Conservation (phyloP, 176 grass and related monocot genomes). For the Avena insularis region DNA sequence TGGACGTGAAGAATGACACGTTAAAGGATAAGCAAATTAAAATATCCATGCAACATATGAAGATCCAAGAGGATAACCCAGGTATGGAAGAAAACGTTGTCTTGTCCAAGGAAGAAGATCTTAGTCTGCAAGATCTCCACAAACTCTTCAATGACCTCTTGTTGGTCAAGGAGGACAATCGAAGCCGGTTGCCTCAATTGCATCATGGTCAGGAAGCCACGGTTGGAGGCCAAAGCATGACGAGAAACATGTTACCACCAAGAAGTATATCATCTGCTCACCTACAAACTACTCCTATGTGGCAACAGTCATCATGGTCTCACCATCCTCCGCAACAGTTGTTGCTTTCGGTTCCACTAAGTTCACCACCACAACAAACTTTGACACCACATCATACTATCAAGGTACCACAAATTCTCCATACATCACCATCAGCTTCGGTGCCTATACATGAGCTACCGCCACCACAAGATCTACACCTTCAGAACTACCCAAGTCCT, state of each 20-base stretch:
- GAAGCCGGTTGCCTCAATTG: not conserved
- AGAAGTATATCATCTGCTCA: no score
- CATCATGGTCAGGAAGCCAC: not conserved
- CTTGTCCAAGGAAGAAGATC: not conserved
- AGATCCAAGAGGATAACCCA: not conserved
- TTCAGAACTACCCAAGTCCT: not conserved
- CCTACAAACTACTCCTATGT: not conserved
- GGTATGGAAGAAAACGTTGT: not conserved
- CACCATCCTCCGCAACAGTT: not conserved
- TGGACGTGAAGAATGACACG: not conserved
- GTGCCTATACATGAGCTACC: not conserved
- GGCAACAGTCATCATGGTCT: not conserved
- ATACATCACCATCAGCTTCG: not conserved
- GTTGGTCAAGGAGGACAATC: not conserved
- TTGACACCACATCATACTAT: not conserved
- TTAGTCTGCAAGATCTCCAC: no score
- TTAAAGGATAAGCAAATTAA: not conserved
- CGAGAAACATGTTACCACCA: not conserved
- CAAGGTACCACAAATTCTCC: not conserved
- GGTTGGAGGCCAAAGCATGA: not conserved
- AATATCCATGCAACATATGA: not conserved
- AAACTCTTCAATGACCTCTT: not conserved
- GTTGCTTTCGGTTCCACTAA: not conserved
- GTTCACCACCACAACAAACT: not conserved
- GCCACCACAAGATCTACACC: not conserved